phyloP scores from a whole-genome alignment of 139 green algal genomes.

The Chlamydomonas schloesseri region DNA sequence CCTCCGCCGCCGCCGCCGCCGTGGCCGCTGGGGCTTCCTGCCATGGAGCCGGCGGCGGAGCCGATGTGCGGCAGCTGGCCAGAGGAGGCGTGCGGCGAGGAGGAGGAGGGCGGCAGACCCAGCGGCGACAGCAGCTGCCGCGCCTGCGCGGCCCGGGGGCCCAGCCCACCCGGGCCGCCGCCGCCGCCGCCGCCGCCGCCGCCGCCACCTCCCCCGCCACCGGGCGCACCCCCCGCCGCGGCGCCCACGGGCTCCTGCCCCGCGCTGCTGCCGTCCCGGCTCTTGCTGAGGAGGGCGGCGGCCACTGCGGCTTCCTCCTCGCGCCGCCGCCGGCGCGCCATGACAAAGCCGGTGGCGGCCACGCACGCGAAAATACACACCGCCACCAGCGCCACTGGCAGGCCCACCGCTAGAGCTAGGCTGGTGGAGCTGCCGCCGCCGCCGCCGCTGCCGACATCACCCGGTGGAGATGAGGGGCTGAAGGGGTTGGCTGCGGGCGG shows the following conservation, averaged over 20 bases:
- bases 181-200: too few relatives aligned
- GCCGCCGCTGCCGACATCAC: too few relatives aligned
- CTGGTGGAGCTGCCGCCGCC: neutral
- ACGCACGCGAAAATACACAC: neutral
- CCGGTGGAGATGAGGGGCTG: neutral
- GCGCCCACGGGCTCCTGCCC: too few relatives aligned
- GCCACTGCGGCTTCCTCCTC: neutral
- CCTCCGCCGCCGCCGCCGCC: neutral
- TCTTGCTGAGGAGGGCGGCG: neutral
- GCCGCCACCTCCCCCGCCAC: too few relatives aligned
- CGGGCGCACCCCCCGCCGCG: too few relatives aligned
- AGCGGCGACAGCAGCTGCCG: too few relatives aligned
- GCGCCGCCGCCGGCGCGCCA: neutral
- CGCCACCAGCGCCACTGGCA: neutral
- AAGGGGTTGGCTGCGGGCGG: neutral
- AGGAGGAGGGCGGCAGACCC: too few relatives aligned
- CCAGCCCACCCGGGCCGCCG: too few relatives aligned
- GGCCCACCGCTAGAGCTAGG: neutral
- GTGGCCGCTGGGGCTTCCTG: neutral
- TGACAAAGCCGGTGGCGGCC: neutral
- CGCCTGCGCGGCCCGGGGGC: too few relatives aligned
- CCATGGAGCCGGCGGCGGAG: too few relatives aligned
- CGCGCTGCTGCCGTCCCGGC: neutral
- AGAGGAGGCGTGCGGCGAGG: too few relatives aligned
- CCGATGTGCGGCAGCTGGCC: neutral